Evolutionary conservation across 768 basidiomycete genomes (phyloP), one percentile per base, ranked within the genome.

Genomic region (Calocera cornea): DNA sequence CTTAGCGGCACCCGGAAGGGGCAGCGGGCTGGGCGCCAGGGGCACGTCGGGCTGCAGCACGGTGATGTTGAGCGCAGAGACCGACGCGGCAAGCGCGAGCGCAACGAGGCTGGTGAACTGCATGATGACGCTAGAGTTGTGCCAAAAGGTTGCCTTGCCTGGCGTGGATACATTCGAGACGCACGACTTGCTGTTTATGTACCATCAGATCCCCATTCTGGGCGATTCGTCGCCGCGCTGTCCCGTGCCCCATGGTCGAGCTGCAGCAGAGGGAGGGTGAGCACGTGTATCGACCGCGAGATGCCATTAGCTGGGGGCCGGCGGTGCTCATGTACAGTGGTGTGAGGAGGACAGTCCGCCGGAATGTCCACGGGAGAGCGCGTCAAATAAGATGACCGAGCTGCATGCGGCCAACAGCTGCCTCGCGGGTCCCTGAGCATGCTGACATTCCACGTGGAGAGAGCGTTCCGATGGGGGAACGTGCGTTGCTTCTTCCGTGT

Each of bases 1-100:
- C 31, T 44, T 50, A 1, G 67, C 64, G 12, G 54, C 69, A 14
- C 24, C 41, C 1, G 69, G 65, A 31, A 67, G 29, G 2, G 69
- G 69, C 11, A 70, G 69, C 16, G 54, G 67, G 50, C 31, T 33
- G n/a, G 69, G 66, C 22, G 54, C 70, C 40, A 50, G 41, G 19
- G 68, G 41, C 33, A 67, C 68, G 24, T 65, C 38, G 63, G 44
- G 44, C 71, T 73, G 73, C 72, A 70, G 12, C 40, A 68, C 65
- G 65, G 65, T 65, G 65, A 65, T 41, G 41, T 65, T 65, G 65
- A 65, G 65, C 31, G 54, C 54, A 12, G 54, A 27, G 27, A 33
- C 54, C 10, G 54, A 60, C 24, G 54, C 54, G 65, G 65, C 65
- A 40, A 65, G 65, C 41, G 41, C 36, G 24, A 65, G 65, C 38